phyloP scores from a whole-genome alignment of 2,329 filamentous ascomycete species.

The Exophiala calicioides region DNA sequence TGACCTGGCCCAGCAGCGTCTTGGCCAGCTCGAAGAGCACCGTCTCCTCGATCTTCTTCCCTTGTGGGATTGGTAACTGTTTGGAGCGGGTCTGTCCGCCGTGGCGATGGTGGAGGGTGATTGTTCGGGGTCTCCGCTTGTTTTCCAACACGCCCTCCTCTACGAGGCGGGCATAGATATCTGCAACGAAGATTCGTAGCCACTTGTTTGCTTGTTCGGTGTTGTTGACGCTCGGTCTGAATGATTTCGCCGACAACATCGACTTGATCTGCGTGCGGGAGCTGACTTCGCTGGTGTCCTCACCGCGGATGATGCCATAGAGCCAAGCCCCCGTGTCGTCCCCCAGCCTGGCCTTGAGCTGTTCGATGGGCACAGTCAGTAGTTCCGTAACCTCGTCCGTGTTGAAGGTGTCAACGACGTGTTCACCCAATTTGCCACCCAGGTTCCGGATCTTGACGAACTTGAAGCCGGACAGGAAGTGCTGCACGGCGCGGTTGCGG shows the following conservation, averaged over 20 bases:
- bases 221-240: slow-evolving; percentile 77
- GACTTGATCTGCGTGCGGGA: slow-evolving; percentile 91
- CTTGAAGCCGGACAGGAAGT: slow-evolving; percentile 82
- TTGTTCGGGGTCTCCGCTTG: slow-evolving; percentile 79
- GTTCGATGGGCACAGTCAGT: slow-evolving; percentile 69
- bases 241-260: slow-evolving; percentile 96
- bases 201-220: slow-evolving; percentile 78
- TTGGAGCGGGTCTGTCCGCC: slow-evolving; percentile 73
- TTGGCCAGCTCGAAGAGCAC: slow-evolving; percentile 74
- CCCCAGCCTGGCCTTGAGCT: slow-evolving; percentile 74
- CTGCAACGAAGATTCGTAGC: slow-evolving; percentile 86
- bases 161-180: slow-evolving; percentile 85
- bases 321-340: slow-evolving; percentile 86
- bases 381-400: slow-evolving; percentile 79
- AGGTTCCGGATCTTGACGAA: slow-evolving; percentile 93
- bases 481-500: slow-evolving; percentile 74
- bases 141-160: slow-evolving; percentile 90
- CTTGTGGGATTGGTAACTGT: slow-evolving; percentile 73
- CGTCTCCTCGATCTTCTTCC: slow-evolving; percentile 70
- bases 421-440: slow-evolving; percentile 91
- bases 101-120: slow-evolving; percentile 80
- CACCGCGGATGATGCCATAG: slow-evolving; percentile 78
- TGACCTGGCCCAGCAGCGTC: slow-evolving; percentile 73
- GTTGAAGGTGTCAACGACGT: slow-evolving; percentile 76
- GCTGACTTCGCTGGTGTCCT: slow-evolving; percentile 86